phyloP scores from a whole-genome alignment of 2,329 filamentous ascomycete genomes.

The Paradendryphiella salina region DNA sequence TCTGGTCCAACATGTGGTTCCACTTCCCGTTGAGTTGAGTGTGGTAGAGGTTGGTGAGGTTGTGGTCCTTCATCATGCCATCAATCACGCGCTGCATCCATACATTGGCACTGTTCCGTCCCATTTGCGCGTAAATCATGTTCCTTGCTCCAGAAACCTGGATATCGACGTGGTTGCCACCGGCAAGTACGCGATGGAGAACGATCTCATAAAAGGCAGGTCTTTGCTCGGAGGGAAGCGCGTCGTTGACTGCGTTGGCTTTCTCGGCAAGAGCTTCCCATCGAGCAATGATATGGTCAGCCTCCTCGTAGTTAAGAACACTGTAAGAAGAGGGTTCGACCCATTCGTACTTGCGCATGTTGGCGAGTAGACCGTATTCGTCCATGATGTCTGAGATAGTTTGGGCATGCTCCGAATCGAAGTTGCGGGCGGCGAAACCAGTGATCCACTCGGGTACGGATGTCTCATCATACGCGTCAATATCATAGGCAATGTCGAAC shows the following conservation, averaged over 20 bases:
- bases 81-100: constrained; percentile 44
- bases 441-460: constrained; percentile 61
- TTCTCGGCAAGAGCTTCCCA: constrained; percentile 59
- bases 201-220: constrained; percentile 67
- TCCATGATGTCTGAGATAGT: constrained; percentile 58
- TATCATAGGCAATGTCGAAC: constrained; percentile 69
- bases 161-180: constrained; percentile 59
- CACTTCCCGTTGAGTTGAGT: constrained; percentile 45
- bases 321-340: constrained; percentile 63
- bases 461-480: constrained; percentile 59
- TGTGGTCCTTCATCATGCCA: constrained; percentile 44
- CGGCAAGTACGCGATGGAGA: constrained; percentile 63
- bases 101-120: constrained; percentile 46
- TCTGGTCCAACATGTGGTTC: constrained; percentile 49
- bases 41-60: constrained; percentile 44
- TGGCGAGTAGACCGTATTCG: constrained; percentile 61
- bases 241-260: constrained; percentile 61
- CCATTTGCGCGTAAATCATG: constrained; percentile 43
- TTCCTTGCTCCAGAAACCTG: constrained; percentile 46
- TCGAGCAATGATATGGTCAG: constrained; percentile 59
- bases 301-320: constrained; percentile 67
- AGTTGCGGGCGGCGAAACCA: constrained; percentile 62
- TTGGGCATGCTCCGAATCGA: constrained; percentile 54
- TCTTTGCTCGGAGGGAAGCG: constrained; percentile 55
- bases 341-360: constrained; percentile 65